These are phyloP conservation scores for Cyberlindnera lachancei DNA, from an alignment of 805 yeast genomes.

Conservation along the genomic window DNA sequence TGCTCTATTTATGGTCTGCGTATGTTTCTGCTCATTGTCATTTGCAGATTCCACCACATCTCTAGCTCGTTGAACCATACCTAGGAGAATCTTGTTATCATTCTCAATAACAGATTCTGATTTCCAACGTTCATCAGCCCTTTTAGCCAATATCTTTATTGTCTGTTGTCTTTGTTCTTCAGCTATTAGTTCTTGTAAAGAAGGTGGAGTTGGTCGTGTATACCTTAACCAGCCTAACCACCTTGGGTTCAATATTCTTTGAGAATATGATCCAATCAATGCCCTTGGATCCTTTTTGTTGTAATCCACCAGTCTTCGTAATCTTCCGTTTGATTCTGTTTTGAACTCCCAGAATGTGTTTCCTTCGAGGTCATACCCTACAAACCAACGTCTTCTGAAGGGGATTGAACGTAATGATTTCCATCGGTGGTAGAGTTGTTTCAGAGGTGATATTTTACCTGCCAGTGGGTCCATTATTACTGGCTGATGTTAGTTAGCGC, in stretches of 20 bases:
- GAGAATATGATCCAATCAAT: slow-evolving; percentile 42
- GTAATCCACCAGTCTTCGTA: slow-evolving; percentile 63
- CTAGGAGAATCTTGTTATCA: slow-evolving; percentile 7
- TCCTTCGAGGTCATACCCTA: slow-evolving; percentile 70
- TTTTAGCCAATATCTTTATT: slow-evolving; percentile 30
- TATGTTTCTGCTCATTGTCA: not conserved
- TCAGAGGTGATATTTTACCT: slow-evolving; percentile 41
- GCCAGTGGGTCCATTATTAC: slow-evolving; percentile 40
- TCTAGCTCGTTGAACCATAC: slow-evolving; percentile 22
- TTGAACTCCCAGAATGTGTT: slow-evolving; percentile 82
- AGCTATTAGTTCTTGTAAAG: slow-evolving; percentile 48
- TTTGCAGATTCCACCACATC: slow-evolving; percentile 10
- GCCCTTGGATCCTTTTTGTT: slow-evolving; percentile 29
- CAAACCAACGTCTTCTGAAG: slow-evolving; percentile 57
- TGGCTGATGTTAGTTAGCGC: no score
- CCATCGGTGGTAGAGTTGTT: slow-evolving; percentile 47
- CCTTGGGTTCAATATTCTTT: slow-evolving; percentile 40
- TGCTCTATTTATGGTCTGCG: slow-evolving; percentile 1
- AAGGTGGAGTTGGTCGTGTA: slow-evolving; percentile 53
- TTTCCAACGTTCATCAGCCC: slow-evolving; percentile 24
- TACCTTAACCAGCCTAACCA: slow-evolving; percentile 80
- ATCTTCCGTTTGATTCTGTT: slow-evolving; percentile 35
- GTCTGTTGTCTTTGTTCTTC: slow-evolving; percentile 51
- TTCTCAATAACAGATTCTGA: slow-evolving; percentile 9
- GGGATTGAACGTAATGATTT: slow-evolving; percentile 58